phyloP scores from a whole-genome alignment of 768 basidiomycete genomes.

The Mrakia blollopis region DNA sequence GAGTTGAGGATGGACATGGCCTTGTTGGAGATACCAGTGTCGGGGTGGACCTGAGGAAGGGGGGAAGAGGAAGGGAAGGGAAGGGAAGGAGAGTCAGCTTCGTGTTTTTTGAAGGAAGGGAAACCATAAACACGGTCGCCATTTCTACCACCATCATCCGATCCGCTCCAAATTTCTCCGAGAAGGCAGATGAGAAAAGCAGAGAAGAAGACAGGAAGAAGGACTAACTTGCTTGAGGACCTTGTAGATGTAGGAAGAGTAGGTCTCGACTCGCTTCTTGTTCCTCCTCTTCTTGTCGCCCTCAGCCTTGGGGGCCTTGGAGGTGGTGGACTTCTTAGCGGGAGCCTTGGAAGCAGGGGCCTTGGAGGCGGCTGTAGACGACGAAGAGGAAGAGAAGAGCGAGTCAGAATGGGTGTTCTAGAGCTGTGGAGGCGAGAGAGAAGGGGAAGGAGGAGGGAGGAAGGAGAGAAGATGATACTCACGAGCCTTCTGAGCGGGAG shows the following conservation, averaged over 20 bases:
- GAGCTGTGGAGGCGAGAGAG: too few species aligned
- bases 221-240: slow-evolving; percentile 27
- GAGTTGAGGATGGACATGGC: slow-evolving; percentile 88
- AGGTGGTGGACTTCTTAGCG: slow-evolving; percentile 31
- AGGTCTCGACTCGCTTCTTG: slow-evolving; percentile 33
- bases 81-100: too few species aligned
- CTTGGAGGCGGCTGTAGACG: slow-evolving; percentile 43
- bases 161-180: too few species aligned
- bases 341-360: slow-evolving; percentile 29
- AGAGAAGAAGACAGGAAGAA: slow-evolving; percentile 42
- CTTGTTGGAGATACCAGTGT: slow-evolving; percentile 19
- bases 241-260: slow-evolving; percentile 32
- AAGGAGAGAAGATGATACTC: slow-evolving; percentile 40
- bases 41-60: slow-evolving; percentile 28
- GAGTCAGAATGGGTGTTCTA: too few species aligned
- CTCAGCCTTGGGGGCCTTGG: slow-evolving; percentile 32
- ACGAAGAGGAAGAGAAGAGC: neutral
- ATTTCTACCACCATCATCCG: too few species aligned
- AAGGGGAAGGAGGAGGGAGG: slow-evolving; percentile 39
- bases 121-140: too few species aligned
- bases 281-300: slow-evolving; percentile 32
- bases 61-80: slow-evolving; percentile 52
- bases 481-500: slow-evolving; percentile 27
- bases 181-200: too few species aligned
- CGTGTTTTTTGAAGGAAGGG: too few species aligned